Base-by-base conservation (phyloP, 2,329 filamentous ascomycete species). In the Fusarium nygamai region DNA sequence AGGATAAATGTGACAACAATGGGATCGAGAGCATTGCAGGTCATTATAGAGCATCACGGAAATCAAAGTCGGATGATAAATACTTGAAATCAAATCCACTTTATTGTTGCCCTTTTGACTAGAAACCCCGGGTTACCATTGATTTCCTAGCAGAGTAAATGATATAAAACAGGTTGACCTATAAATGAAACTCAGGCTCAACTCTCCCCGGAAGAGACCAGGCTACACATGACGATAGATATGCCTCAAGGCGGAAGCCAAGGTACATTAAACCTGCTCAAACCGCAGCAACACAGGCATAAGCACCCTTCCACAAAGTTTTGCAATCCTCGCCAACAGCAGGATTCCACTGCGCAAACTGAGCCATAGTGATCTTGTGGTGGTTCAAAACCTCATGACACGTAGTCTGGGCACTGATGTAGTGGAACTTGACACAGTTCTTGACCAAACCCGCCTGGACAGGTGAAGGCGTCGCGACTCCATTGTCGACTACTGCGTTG, bases 361-460 rank as follows among this genome's bases (percentile, higher is more conserved):
- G 33, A 5, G 22, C 10, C 24, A 67, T 44, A 1, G 66, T 31
- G n/a, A 68, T 67, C 62, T 54, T 39, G 7, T 67, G 33, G 16
- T 67, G 60, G 9, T 67, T 27, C 2, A 61, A 27, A 36, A 69
- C 50, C 3, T 39, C 56, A 0, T 16, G 20, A 6, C 56, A 69
- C 3, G 48, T 62, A 17, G 56, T 67, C 6, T 27, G 50, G 6
- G 27, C 7, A 1, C 22, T 8, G 6, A 69, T 22, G 5, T 27
- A 22, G n/a, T 69, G 57, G 7, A 69, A 69, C 5, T 61, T 67
- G 5, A 67, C 61, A 27, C 64, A 69, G n/a, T 67, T 67, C n/a
- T 53, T 16, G 1, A 67, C 48, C 56, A 69, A 47, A 3, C 66
- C 66, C 5, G 27, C 29, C n/a, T 69, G 64, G 8, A 67, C 41